Evolutionary conservation across 345 rosid genomes (phyloP), one percentile per base, ranked within the genome.

Genomic region (Dovyalis caffra): DNA sequence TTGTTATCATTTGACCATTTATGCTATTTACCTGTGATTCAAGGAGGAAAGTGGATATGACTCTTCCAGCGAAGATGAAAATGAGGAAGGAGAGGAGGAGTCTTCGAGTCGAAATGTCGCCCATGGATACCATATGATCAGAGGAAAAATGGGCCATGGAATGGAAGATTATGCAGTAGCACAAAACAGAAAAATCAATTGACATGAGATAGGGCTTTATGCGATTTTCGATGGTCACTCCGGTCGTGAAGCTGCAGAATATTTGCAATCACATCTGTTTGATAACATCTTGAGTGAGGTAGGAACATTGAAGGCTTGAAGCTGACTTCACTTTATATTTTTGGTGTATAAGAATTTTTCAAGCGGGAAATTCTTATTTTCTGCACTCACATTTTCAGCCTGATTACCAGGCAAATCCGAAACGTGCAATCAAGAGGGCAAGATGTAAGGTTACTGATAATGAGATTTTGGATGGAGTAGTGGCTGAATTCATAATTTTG

Each of bases 101-200:
- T 21, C 34, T 15, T 49, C 64, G 40, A 49, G 34, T 61, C 76
- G 37, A 40, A 65, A 32, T 34, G 86, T 78, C 23, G 56, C 68
- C 34, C 89, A 87, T 77, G 88, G 92, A 29, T 83, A 72, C 68
- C 83, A 87, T 76, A 70, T 83, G 77, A 84, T 88, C 11, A 82
- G 77, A 82, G 90, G 88, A 3, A 71, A 81, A 78, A 82, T 85
- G 90, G 80, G 63, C 6, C 90, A 89, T 76, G 78, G 78, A 47
- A 87, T 87, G 89, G 89, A 87, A 85, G 92, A 89, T 64, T 85
- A 74, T 77, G 76, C 85, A 21, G 87, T 87, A 1, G 86, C 85
- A 26, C 83, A 89, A 68, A 81, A 51, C 12, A 82, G 82, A 66
- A 53, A 78, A 2, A 60, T 73, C 8, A 37, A 83, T 2, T 87